Base-by-base conservation (phyloP, 2,329 filamentous ascomycete species). In the Fusarium chaquense region DNA sequence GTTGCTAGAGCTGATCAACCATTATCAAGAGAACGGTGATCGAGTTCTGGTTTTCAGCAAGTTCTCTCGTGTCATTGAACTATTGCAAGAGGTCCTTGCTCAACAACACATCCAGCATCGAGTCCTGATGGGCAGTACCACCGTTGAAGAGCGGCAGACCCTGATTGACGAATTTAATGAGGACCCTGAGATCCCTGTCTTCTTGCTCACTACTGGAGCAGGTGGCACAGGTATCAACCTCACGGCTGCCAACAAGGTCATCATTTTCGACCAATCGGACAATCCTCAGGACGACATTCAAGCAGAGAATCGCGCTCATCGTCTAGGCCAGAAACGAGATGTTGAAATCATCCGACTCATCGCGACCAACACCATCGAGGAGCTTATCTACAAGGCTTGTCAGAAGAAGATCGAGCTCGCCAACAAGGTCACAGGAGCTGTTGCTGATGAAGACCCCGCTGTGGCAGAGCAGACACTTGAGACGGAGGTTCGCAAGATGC, bases 261-360 rank as follows among this genome's bases (percentile, higher is more conserved):
- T 99, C 80, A 96, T 99, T 75, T 98, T 98, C 78, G 96, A 99
- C 80, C 92, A 92, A 69, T 93, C 91, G n/a, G 97, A 98, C 82
- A 99, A 99, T 74, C 96, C 96, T 0, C 96, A 99, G 77, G 95
- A 98, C 73, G 96, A 99, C 77, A 90, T 97, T n/a, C 96, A 99
- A 79, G 96, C 96, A 0, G 96, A 98, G 83, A 98, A 99, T 78
- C 90, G 96, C 20, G 96, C 96, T 0, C 96, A 99, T 81, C 91
- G 96, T 16, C 93, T 99, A 11, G 96, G 96, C 0, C 96, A 99
- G 83, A 94, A 88, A 32, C 86, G 93, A 18, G 91, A 95, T 36
- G 96, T 99, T 2, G 95, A 99, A 77, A 92, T 99, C 41, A 89
- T 97, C 41, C 86, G 94, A 32, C 85, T 99, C 2, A 91, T 99